Evolutionary conservation across 768 basidiomycete genomes (phyloP), one percentile per base, ranked within the genome.

Genomic region (Rhodotorula paludigena): DNA sequence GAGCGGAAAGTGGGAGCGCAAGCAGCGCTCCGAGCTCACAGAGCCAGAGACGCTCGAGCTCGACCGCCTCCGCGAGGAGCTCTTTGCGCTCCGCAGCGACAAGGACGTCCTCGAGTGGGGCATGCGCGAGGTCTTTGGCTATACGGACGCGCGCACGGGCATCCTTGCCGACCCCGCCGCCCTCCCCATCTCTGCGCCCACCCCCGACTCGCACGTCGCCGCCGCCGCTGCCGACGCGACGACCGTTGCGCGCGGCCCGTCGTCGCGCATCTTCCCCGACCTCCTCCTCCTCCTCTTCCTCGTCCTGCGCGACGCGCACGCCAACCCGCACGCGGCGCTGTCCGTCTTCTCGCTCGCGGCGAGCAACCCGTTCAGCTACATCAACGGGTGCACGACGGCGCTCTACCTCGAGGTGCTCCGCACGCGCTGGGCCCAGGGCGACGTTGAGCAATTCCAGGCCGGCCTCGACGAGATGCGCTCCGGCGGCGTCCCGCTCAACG

Each of bases 351-450:
- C 87, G 57, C 83, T 92, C 77, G 89, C 90, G 0, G 83, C 86
- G 7, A 90, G 89, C 2, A 84, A 87, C 56, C 82, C 86, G 8
- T 38, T 58, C 44, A 90, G 88, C 9, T 97, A 90, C 77, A 87
- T 93, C 38, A 87, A 87, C 74, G 93, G 92, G 5, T 97, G 93
- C 78, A 88, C 89, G 16, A 89, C 92, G 0, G 82, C 82, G 16
- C 88, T 87, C 1, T 96, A 94, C 78, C 91, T 92, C 77, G 90
- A 94, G 76, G 82, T 92, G 28, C 84, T 97, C 35, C 81, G 84
- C 74, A 90, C 89, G n/a, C 85, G 85, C 28, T 97, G 93, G 93
- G 44, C 39, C 18, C 36, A 49, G 3, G 60, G 41, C 39, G 71
- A 72, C 60, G 38, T 72, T 45, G 66, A 64, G 39, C 11, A 39